phyloP scores from a whole-genome alignment of 345 rosid species.

The Eucalyptus globulus region DNA sequence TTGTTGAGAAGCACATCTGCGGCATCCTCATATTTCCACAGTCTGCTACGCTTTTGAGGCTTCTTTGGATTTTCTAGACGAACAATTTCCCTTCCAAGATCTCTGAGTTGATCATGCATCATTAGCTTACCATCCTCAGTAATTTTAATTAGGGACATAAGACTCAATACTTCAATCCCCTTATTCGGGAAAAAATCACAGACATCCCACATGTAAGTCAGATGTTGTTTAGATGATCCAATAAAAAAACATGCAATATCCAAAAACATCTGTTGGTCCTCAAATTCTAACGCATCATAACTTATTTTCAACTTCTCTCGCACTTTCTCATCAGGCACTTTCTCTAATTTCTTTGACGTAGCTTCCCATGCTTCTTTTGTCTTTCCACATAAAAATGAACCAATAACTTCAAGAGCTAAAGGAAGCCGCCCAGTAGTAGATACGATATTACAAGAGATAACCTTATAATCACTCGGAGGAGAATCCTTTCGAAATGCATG shows the following conservation, averaged over 20 bases:
- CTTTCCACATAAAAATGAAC: neutral
- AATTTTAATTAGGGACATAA: neutral
- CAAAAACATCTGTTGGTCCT: neutral
- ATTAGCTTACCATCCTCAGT: accelerated
- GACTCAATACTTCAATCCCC: neutral
- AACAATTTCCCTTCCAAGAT: neutral
- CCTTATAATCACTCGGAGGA: accelerated
- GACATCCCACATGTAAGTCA: neutral
- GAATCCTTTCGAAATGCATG: neutral
- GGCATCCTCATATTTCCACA: neutral
- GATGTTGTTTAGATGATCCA: neutral
- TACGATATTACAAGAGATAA: accelerated
- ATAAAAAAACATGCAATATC: neutral
- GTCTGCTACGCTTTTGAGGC: neutral
- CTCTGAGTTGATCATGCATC: neutral
- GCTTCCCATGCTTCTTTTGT: neutral
- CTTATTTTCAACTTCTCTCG: neutral
- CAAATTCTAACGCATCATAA: accelerated
- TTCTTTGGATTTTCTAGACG: neutral
- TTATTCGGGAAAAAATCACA: accelerated
- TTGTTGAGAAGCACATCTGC: accelerated
- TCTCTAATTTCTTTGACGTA: neutral
- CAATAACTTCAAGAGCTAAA: neutral
- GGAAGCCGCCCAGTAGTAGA: neutral
- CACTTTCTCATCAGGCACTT: neutral